Evolutionary conservation across 2,329 filamentous ascomycete species (phyloP), one percentile per base, ranked within the genome.

Genomic region (Pseudocercospora musae): DNA sequence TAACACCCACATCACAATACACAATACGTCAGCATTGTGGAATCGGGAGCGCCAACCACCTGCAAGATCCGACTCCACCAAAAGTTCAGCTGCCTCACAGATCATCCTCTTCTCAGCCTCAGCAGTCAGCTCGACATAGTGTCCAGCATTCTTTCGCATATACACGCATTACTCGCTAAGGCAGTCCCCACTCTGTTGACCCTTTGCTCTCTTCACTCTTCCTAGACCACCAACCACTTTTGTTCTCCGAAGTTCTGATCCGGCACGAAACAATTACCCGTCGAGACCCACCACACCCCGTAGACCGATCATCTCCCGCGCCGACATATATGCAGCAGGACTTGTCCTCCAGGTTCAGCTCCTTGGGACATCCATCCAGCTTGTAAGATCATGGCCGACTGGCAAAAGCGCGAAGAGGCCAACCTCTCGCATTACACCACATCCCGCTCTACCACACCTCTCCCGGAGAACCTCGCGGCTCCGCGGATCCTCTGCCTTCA

Each of bases 401-500:
- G 48, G 48, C 48, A 52, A 10, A 23, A 52, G 23, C 52, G 52
- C 52, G 52, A 54, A 54, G 52, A 40, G 20, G 29, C 29, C 2
- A 40, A 18, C 20, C 15, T 54, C 9, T 21, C 27, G 2, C 27
- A 33, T 9, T 54, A 21, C 52, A 54, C 52, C 52, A 31, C 49
- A 4, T 54, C 52, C 20, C 52, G 52, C 52, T 33, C 52, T 15
- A 40, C 59, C n/a, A 62, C 49, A 48, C 57, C 63, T 8, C 33
- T 58, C n/a, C 18, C 59, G 18, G 54, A 66, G 11, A 65, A 61
- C 57, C 70, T 71, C 59, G 59, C 68, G 48, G 62, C 68, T 44
- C 89, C 89, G 2, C 87, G 89, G 62, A 86, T 93, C 68, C 87
- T 93, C 68, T 92, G 89, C 76, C 85, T 93, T n/a, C 90, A 93